phyloP scores from a whole-genome alignment of 78 protist genomes.

The Diacronema lutheri region DNA sequence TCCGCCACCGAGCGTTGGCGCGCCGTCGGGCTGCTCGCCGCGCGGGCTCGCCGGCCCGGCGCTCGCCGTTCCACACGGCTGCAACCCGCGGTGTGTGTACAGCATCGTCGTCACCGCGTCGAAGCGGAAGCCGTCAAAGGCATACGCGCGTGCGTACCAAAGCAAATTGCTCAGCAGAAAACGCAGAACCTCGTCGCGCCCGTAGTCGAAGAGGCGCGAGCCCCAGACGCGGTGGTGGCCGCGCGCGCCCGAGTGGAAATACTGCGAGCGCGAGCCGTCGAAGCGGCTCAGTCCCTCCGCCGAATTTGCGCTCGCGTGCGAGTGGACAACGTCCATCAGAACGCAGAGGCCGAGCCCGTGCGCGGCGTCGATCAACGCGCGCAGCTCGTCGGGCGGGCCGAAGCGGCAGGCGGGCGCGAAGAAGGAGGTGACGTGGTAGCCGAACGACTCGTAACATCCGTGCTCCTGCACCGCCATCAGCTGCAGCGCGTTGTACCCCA shows the following conservation, averaged over 20 bases:
- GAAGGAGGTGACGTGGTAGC: constrained; percentile 74
- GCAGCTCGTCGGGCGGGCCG: constrained; percentile 72
- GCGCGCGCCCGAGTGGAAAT: constrained; percentile 78
- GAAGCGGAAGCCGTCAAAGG: constrained; percentile 96
- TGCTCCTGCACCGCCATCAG: constrained; percentile 97
- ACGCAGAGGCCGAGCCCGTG: constrained; percentile 77
- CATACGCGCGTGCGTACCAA: constrained; percentile 73
- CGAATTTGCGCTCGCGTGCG: constrained; percentile 64
- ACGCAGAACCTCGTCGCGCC: constrained; percentile 77
- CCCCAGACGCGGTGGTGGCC: constrained; percentile 69
- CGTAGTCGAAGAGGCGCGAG: constrained; percentile 87
- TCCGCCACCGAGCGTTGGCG: constrained; percentile 41
- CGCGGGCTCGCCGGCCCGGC: too few relatives aligned
- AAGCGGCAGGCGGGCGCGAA: constrained; percentile 68
- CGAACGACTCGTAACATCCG: constrained; percentile 92
- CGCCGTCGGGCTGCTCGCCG: too few relatives aligned
- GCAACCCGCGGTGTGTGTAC: constrained; percentile 79
- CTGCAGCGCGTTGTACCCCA: constrained; percentile 71
- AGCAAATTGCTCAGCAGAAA: constrained; percentile 84
- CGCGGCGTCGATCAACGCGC: constrained; percentile 80
- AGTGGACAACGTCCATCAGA: constrained; percentile 88
- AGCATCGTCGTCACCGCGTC: constrained; percentile 92
- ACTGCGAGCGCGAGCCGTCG: constrained; percentile 82
- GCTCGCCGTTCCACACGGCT: too few relatives aligned
- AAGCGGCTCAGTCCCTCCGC: constrained; percentile 84